phyloP scores from a whole-genome alignment of 2,329 filamentous ascomycete species.

The Capronia coronata region DNA sequence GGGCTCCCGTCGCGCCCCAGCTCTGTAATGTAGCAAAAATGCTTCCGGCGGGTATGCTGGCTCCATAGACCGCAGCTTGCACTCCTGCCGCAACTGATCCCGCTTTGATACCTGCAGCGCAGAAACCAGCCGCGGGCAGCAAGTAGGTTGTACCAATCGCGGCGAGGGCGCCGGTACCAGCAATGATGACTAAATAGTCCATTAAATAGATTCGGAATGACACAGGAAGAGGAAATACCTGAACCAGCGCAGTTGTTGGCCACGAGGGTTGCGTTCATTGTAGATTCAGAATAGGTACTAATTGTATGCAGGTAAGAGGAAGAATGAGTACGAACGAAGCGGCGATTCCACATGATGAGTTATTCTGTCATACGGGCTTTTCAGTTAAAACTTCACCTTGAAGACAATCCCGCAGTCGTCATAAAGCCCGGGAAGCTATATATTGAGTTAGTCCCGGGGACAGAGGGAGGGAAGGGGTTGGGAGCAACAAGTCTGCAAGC shows the following conservation, averaged over 20 bases:
- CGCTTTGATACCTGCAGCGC: conserved; percentile 8
- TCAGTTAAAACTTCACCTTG: no score
- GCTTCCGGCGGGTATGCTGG: conserved; percentile 1
- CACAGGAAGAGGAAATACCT: not conserved
- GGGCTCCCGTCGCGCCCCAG: conserved; percentile 7
- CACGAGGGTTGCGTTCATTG: not conserved
- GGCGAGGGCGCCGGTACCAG: conserved; percentile 3
- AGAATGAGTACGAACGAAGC: no score
- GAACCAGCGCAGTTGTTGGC: not conserved
- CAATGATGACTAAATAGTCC: not conserved
- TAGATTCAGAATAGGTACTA: no score
- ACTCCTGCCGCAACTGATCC: conserved; percentile 9
- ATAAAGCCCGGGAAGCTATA: no score
- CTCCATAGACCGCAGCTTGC: conserved; percentile 6
- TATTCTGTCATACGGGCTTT: no score
- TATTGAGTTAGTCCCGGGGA: no score
- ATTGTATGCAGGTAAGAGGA: no score
- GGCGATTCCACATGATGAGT: no score
- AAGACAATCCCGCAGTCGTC: no score
- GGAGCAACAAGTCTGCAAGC: no score
- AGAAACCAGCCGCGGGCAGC: conserved; percentile 7
- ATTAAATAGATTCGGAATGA: not conserved
- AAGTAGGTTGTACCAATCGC: conserved; percentile 8
- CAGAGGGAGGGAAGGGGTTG: no score
- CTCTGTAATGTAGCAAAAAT: conserved; percentile 11